Percentiles rank a stretch among this genome's conserved stretches.
Conservation (phyloP, 2,329 filamentous ascomycete species). For the Botrytis paeoniae region DNA sequence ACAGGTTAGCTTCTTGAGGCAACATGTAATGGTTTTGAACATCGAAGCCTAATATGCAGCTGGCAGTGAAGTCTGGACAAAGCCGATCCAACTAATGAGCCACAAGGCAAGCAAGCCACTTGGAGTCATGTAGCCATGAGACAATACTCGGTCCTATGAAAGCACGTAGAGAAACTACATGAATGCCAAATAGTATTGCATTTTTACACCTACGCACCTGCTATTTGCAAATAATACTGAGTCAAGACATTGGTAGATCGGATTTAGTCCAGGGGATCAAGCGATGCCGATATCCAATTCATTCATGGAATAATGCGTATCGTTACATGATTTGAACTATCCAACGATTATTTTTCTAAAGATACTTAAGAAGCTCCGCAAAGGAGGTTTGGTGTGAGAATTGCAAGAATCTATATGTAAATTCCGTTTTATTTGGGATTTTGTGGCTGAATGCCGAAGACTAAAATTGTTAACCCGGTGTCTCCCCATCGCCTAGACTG, state of each 20-base stretch:
- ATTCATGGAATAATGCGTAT: background rate
- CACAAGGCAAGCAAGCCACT: background rate
- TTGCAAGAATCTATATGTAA: background rate
- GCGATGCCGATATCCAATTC: background rate
- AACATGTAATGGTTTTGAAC: background rate
- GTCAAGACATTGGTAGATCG: background rate
- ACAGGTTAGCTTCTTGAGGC: background rate
- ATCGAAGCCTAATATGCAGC: background rate
- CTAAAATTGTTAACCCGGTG: background rate
- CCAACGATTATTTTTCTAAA: background rate
- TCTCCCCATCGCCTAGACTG: background rate
- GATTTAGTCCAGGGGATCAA: background rate
- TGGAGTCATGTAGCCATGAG: background rate
- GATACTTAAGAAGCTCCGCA: background rate
- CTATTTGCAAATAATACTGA: background rate
- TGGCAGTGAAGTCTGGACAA: background rate
- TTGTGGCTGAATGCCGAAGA: background rate
- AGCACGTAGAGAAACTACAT: background rate
- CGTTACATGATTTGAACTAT: background rate
- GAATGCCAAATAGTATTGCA: background rate
- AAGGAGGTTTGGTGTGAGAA: background rate
- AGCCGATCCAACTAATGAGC: background rate
- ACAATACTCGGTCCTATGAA: background rate
- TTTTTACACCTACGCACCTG: background rate
- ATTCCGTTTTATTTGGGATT: too few species aligned